These are phyloP conservation scores for Porphyra umbilicalis DNA, from an alignment of 31 red algal species.

Conservation along the genomic window DNA sequence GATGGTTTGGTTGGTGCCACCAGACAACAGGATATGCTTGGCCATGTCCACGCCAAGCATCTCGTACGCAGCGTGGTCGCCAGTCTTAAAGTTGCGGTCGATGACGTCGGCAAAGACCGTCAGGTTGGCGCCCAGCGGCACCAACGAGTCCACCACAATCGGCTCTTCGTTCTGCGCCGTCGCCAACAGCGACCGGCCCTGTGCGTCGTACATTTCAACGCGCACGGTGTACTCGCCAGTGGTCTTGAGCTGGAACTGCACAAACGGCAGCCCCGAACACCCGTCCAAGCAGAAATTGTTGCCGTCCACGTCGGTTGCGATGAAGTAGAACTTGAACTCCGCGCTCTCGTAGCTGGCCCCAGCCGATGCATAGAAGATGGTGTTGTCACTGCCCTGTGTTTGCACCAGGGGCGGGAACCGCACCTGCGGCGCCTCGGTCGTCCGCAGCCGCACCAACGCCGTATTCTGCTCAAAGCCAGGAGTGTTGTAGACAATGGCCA, in stretches of 20 bases:
- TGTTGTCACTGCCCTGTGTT: conserved; percentile 18
- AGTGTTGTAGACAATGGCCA: neutral
- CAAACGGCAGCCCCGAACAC: conserved; percentile 38
- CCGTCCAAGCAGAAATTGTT: conserved; percentile 43
- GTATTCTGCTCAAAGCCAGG: neutral
- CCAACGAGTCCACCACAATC: conserved; percentile 12
- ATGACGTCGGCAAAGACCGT: conserved; percentile 10
- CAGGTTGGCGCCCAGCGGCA: conserved; percentile 1
- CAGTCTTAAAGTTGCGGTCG: conserved; percentile 30
- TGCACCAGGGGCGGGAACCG: conserved; percentile 16
- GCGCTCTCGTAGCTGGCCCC: conserved; percentile 38
- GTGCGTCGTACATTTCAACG: conserved; percentile 46
- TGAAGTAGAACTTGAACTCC: conserved; percentile 52
- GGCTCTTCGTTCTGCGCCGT: conserved; percentile 12
- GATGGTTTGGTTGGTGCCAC: conserved; percentile 1
- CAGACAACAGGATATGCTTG: conserved; percentile 26
- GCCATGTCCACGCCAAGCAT: conserved; percentile 48
- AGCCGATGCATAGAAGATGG: conserved; percentile 43
- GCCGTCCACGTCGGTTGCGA: conserved; percentile 33
- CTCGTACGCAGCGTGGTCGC: conserved; percentile 48
- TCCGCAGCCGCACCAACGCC: conserved; percentile 22
- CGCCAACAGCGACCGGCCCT: conserved; percentile 31
- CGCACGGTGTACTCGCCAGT: conserved; percentile 36
- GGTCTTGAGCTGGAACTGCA: conserved; percentile 31
- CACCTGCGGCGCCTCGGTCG: conserved; percentile 38